Conservation (phyloP, 805 yeast genomes). For the Wickerhamiella siamensis region DNA sequence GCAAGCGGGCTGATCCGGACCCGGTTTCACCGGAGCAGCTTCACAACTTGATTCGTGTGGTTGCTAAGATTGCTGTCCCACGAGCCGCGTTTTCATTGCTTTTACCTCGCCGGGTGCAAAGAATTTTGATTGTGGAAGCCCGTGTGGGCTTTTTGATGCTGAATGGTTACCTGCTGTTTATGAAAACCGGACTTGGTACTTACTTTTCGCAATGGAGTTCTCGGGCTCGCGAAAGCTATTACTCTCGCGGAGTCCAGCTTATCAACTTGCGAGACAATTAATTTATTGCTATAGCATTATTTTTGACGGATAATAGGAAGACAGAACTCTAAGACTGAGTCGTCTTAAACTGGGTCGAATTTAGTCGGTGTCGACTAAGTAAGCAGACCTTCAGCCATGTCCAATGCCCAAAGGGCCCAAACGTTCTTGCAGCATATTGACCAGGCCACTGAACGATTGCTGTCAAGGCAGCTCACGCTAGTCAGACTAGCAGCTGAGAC, state of each 20-base stretch:
- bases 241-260: not conserved
- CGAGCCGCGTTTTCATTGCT: not conserved
- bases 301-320: too few species aligned
- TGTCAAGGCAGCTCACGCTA: slow-evolving; percentile 16
- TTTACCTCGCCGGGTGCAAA: not conserved
- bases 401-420: slow-evolving; percentile 14
- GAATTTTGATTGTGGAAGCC: not conserved
- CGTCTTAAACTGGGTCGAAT: too few species aligned
- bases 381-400: not conserved
- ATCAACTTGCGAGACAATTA: not conserved
- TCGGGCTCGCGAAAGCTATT: not conserved
- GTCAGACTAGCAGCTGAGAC: slow-evolving; percentile 15
- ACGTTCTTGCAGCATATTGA: slow-evolving; percentile 17
- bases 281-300: not conserved
- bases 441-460: slow-evolving; percentile 17
- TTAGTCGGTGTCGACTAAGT: too few species aligned
- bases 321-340: too few species aligned
- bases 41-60: not conserved
- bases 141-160: not conserved
- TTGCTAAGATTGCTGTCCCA: not conserved
- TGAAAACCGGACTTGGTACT: not conserved
- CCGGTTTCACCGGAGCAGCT: not conserved
- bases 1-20: not conserved
- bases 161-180: not conserved
- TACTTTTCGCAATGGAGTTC: not conserved